Base-by-base conservation (phyloP, 2,329 filamentous ascomycete species). In the Alternaria dauci region DNA sequence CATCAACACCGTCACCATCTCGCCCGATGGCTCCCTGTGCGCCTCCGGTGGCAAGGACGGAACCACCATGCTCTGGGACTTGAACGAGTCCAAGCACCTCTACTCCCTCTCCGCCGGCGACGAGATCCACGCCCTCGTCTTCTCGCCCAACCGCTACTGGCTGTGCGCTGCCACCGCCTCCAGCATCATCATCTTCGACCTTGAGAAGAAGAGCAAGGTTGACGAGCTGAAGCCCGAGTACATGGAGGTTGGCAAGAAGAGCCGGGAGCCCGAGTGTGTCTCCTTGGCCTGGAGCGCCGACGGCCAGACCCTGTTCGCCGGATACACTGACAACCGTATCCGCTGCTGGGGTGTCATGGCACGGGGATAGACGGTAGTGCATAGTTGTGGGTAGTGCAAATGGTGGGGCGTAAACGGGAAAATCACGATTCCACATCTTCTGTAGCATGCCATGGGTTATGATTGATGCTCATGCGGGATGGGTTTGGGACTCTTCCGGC, bases 191-290 rank as follows among this genome's bases (percentile, higher is more conserved):
- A 98, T 99, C 89, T 99, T 99, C 87, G 95, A 99, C 81, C 90
- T 99, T 76, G 95, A 99, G 93, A 99, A 99, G 94, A 99, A 99
- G 94, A 96, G 91, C 91, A 98, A 97, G 91, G 94, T 98, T 81
- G 94, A 98, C 79, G 95, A 98, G 90, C 90, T 99, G 84, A 97
- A 96, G 91, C 94, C 94, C 75, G 95, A 99, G 84, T 96, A 95
- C 87, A 87, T 93, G 80, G 88, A 93, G 81, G 91, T 93, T 81
- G 92, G 94, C 87, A 97, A 97, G 93, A 98, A 98, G 93, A 93
- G 91, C 89, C 90, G 94, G 81, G 94, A 97, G 85, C 95, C 95
- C 77, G 94, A 98, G 90, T 98, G 94, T 84, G 90, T 99, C 79
- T 93, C 89, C 82, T 88, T 99, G 85, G 94, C 94, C 81, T 99